A percentile compares a stretch with the other conserved stretches of the same genome.
Conservation (phyloP, 2,329 filamentous ascomycete genomes). For the Septoria linicola region DNA sequence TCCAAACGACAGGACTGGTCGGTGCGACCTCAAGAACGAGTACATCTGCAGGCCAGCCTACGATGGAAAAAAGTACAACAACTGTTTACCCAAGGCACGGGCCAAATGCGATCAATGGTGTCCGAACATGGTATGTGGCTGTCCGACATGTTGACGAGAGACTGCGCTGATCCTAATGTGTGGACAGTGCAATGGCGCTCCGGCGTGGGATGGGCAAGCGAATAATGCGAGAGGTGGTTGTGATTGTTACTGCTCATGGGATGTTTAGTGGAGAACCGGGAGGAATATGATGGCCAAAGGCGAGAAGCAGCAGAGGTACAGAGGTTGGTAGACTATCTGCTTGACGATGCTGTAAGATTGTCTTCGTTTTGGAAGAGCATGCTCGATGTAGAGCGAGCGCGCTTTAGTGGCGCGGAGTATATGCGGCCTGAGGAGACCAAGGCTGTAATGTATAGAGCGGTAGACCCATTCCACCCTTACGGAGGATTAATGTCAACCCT, state of each 20-base stretch:
- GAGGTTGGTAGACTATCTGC: too few species aligned
- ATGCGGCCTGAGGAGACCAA: too few species aligned
- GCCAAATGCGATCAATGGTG: neutral
- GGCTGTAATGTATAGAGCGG: too few species aligned
- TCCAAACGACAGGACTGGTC: neutral
- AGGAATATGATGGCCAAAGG: too few species aligned
- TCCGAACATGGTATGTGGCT: neutral
- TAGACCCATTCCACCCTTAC: too few species aligned
- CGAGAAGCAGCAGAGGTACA: too few species aligned
- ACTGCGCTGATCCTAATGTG: neutral
- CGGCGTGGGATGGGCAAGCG: slow-evolving; percentile 6
- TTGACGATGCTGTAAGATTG: too few species aligned
- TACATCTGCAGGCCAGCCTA: neutral
- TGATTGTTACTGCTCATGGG: neutral
- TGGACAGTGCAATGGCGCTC: neutral
- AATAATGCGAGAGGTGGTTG: neutral
- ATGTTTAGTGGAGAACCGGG: too few species aligned
- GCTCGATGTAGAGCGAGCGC: too few species aligned
- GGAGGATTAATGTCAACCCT: too few species aligned
- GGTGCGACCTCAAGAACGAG: slow-evolving; percentile 1
- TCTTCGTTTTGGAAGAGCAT: too few species aligned
- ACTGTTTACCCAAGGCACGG: slow-evolving; percentile 1
- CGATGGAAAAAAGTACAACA: slow-evolving; percentile 1
- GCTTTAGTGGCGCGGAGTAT: too few species aligned
- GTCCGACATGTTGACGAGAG: neutral